Base-by-base conservation (phyloP, 2,329 filamentous ascomycete genomes). In the Phyllosticta citriasiana region DNA sequence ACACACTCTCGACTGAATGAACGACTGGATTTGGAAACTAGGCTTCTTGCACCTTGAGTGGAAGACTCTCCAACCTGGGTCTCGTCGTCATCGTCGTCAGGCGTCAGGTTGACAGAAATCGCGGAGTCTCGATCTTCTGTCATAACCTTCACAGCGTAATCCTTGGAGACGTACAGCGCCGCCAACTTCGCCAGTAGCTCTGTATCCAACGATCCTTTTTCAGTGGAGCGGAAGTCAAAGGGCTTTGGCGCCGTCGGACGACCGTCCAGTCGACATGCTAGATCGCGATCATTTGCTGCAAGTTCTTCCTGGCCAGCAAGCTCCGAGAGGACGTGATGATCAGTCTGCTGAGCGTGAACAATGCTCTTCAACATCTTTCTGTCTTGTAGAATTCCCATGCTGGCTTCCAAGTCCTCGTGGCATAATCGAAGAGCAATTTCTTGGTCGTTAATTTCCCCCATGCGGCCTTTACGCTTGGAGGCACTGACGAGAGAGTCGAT, bases 281-380 rank as follows among this genome's bases (percentile, higher is more conserved):
- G 59, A n/a, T 55, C 26, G 14, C 47, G 47, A 25, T 54, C 54
- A 14, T 27, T 10, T 3, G 27, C 30, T 1, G 54, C 22, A 2
- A 50, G 14, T 8, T 26, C 59, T 14, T 61, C 59, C 4, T 19
- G 10, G 8, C 25, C 50, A 1, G n/a, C 25, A 3, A 53, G 54
- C 7, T 16, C 35, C 5, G 30, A 47, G 6, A 61, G 27, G 14
- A 57, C 40, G 14, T 57, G 55, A 1, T 27, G 54, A 40, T 61
- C 59, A 4, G 19, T 16, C 22, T 57, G 40, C 19, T 53, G 54
- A 22, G 59, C 59, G 19, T 50, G 53, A 4, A 55, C n/a, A 14
- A 61, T 61, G 59, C 59, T 61, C 40, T 53, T 27, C 26, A 27
- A 19, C 55, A 61, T 57, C 16, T 4, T 19, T 19, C 59, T 54